Conservation (phyloP, 345 rosid genomes). For the Brassica juncea region DNA sequence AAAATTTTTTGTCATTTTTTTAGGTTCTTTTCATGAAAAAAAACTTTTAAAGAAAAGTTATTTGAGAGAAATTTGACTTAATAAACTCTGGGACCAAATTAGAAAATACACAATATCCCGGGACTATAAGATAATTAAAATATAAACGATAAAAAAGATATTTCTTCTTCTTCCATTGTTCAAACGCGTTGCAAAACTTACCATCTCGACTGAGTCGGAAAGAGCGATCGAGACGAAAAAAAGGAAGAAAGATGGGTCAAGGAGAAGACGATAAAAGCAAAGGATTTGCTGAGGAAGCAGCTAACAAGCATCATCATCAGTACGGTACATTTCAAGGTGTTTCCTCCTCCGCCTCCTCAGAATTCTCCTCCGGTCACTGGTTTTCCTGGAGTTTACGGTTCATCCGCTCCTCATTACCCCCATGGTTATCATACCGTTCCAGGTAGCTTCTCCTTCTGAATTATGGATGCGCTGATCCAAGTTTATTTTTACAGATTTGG, state of each 20-base stretch:
- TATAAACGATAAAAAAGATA: background rate
- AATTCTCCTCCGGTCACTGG: constrained; percentile 63
- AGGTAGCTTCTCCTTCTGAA: constrained; percentile 40
- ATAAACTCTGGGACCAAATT: too few relatives aligned
- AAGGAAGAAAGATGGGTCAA: constrained; percentile 32
- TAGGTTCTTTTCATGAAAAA: too few relatives aligned
- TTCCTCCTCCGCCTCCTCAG: constrained; percentile 66
- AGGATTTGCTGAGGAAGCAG: constrained; percentile 35
- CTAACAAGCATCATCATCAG: constrained; percentile 35
- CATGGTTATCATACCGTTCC: constrained; percentile 74
- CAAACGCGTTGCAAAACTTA: constrained; percentile 12
- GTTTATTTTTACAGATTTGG: background rate
- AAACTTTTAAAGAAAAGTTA: too few relatives aligned
- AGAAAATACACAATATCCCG: too few relatives aligned
- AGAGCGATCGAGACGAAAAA: background rate
- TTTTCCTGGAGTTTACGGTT: constrained; percentile 62
- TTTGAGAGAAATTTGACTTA: too few relatives aligned
- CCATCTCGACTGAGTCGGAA: constrained; percentile 5
- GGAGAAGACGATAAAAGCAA: constrained; percentile 48
- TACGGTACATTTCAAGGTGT: constrained; percentile 97
- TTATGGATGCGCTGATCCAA: background rate
- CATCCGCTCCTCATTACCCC: constrained; percentile 51
- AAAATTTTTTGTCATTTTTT: too few relatives aligned
- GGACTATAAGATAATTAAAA: background rate
- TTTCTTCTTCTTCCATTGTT: background rate